Percentiles rank a stretch among this genome's conserved stretches.
These are phyloP conservation scores for Ophiostoma sp. DNA, from an alignment of 2,329 filamentous ascomycete genomes.

Conservation along the genomic window DNA sequence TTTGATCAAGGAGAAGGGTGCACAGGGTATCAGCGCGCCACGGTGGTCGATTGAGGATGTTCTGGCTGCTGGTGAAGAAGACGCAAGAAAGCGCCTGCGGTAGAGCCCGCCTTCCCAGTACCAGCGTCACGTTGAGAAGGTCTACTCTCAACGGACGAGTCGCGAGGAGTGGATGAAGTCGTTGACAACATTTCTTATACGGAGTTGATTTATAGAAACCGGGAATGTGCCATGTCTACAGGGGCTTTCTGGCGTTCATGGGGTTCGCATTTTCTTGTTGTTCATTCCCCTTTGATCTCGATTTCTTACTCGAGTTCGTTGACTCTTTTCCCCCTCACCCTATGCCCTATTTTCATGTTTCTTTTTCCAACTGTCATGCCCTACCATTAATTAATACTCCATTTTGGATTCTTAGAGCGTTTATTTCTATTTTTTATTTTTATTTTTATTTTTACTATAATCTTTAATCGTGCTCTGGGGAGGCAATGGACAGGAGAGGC, in stretches of 20 bases:
- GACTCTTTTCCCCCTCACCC: neutral
- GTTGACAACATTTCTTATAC: conserved; percentile 23
- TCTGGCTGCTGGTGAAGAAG: conserved; percentile 48
- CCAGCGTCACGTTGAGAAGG: conserved; percentile 20
- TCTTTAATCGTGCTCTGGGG: conserved; percentile 12
- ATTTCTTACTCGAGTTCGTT: neutral
- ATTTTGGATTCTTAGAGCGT: conserved; percentile 15
- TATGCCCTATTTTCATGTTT: neutral
- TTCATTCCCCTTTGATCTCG: conserved; percentile 10
- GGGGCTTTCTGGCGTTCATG: conserved; percentile 22
- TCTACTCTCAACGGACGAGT: conserved; percentile 17
- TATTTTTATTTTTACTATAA: conserved; percentile 12
- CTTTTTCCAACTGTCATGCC: conserved; percentile 12
- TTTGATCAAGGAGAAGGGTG: conserved; percentile 55
- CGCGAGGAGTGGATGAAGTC: conserved; percentile 21
- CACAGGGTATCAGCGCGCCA: conserved; percentile 69
- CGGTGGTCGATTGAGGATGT: conserved; percentile 84
- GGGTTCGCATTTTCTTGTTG: conserved; percentile 14
- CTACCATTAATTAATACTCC: conserved; percentile 20
- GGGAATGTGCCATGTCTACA: conserved; percentile 11
- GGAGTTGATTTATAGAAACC: conserved; percentile 19
- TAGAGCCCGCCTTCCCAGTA: conserved; percentile 28
- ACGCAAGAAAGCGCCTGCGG: conserved; percentile 32
- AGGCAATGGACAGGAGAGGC: conserved; percentile 13
- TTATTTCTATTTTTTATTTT: conserved; percentile 19